A percentile compares a stretch with the other conserved stretches of the same genome.
These are phyloP conservation scores for Rhododendron ovatum DNA, from an alignment of 148 eudicot genomes.

Conservation along the genomic window DNA sequence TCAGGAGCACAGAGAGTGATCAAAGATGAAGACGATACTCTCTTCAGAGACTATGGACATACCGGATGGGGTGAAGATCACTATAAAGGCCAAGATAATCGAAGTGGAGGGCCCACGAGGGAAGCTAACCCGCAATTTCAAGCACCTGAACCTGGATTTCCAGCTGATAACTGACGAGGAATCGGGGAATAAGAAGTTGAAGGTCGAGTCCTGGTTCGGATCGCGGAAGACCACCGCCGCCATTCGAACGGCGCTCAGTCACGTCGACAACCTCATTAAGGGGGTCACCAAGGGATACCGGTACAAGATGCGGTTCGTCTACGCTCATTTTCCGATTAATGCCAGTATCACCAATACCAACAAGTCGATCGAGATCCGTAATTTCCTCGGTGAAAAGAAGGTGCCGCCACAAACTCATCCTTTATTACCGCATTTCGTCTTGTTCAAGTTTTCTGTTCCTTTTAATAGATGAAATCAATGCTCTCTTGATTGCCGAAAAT, in stretches of 20 bases:
- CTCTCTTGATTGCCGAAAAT: neutral
- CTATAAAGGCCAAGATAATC: constrained; percentile 43
- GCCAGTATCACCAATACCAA: constrained; percentile 39
- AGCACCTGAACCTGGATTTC: constrained; percentile 54
- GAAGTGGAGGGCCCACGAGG: constrained; percentile 55
- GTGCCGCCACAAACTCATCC: constrained; percentile 16
- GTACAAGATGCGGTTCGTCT: constrained; percentile 60
- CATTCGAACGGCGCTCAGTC: constrained; percentile 46
- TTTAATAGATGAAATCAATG: neutral
- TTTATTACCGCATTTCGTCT: neutral
- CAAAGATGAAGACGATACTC: constrained; percentile 39
- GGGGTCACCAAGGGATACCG: constrained; percentile 54
- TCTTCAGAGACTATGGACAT: constrained; percentile 56
- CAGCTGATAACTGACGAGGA: constrained; percentile 40
- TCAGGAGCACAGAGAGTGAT: neutral
- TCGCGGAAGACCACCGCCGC: constrained; percentile 45
- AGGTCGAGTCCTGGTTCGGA: constrained; percentile 49
- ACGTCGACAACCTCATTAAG: constrained; percentile 39
- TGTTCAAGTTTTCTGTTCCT: neutral
- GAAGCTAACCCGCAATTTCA: constrained; percentile 45
- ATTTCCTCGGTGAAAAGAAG: constrained; percentile 68
- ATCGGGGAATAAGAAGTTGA: constrained; percentile 40
- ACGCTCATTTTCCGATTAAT: constrained; percentile 62
- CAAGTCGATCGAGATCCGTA: constrained; percentile 54
- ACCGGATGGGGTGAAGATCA: constrained; percentile 46